These are phyloP conservation scores for Ogataea philodendri DNA, from an alignment of 805 yeast species.

Conservation along the genomic window DNA sequence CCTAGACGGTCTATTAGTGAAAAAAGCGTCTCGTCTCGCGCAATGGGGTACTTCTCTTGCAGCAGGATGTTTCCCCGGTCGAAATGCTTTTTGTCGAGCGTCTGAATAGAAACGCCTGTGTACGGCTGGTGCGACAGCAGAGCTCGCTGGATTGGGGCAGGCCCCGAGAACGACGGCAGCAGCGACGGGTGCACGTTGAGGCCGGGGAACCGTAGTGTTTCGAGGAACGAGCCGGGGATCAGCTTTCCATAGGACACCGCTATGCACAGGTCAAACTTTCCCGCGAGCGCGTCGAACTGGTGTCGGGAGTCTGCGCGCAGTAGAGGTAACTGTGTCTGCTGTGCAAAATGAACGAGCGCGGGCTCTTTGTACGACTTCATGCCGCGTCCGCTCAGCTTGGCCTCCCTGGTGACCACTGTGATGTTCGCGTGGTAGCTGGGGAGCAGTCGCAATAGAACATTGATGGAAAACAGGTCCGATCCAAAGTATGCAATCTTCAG, in stretches of 20 bases:
- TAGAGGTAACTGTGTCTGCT: constrained; percentile 34
- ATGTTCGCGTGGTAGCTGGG: constrained; percentile 28
- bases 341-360: constrained; percentile 49
- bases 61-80: constrained; percentile 72
- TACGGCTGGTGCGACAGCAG: constrained; percentile 55
- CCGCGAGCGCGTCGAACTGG: constrained; percentile 35
- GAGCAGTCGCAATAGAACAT: constrained; percentile 43
- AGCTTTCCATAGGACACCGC: constrained; percentile 90
- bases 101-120: constrained; percentile 89
- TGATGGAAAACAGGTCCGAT: constrained; percentile 66
- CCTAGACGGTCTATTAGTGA: constrained; percentile 55
- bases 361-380: constrained; percentile 45
- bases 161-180: constrained; percentile 78
- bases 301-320: constrained; percentile 50
- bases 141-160: constrained; percentile 86
- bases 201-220: constrained; percentile 56
- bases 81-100: constrained; percentile 82
- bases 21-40: constrained; percentile 41
- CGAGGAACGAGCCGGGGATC: constrained; percentile 64
- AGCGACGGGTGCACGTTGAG: constrained; percentile 91
- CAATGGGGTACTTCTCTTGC: constrained; percentile 49
- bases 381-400: constrained; percentile 65
- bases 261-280: constrained; percentile 60
- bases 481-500: constrained; percentile 68
- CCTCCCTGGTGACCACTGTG: constrained; percentile 61